Percentiles rank a stretch among this genome's conserved stretches.
phyloP scores from a whole-genome alignment of 306 rosid species.

The Glycine latifolia region DNA sequence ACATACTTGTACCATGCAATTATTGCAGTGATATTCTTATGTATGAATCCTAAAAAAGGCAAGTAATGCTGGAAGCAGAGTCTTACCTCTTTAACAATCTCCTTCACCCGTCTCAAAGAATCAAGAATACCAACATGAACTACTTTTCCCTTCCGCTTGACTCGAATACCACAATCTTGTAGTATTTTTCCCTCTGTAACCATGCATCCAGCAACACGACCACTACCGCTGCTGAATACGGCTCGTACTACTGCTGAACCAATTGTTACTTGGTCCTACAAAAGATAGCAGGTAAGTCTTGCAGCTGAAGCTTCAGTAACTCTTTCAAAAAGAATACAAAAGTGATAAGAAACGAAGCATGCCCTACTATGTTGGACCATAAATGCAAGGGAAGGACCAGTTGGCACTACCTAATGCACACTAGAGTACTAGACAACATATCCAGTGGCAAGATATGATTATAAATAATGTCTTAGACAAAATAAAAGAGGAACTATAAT shows the following conservation, averaged over 20 bases:
- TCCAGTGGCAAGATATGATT: neutral
- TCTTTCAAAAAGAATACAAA: slow-evolving; percentile 23
- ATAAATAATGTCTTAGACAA: neutral
- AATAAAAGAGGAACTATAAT: slow-evolving; percentile 1
- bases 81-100: slow-evolving; percentile 88
- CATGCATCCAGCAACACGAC: slow-evolving; percentile 98
- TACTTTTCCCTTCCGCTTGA: slow-evolving; percentile 74
- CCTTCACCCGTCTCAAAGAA: slow-evolving; percentile 95
- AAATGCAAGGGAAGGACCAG: neutral
- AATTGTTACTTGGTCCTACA: slow-evolving; percentile 77
- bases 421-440: neutral
- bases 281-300: slow-evolving; percentile 48
- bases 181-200: slow-evolving; percentile 75
- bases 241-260: slow-evolving; percentile 93
- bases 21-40: neutral
- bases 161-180: slow-evolving; percentile 82
- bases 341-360: neutral
- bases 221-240: slow-evolving; percentile 90
- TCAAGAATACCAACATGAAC: slow-evolving; percentile 69
- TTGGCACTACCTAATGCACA: neutral
- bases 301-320: slow-evolving; percentile 30
- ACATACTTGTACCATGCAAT: slow-evolving; percentile 22
- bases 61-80: slow-evolving; percentile 33
- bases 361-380: slow-evolving; percentile 18
- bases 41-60: slow-evolving; percentile 9